Percentiles rank a stretch among this genome's conserved stretches.
phyloP scores from a whole-genome alignment of 495 filamentous ascomycete genomes.

The Neurospora sp. region DNA sequence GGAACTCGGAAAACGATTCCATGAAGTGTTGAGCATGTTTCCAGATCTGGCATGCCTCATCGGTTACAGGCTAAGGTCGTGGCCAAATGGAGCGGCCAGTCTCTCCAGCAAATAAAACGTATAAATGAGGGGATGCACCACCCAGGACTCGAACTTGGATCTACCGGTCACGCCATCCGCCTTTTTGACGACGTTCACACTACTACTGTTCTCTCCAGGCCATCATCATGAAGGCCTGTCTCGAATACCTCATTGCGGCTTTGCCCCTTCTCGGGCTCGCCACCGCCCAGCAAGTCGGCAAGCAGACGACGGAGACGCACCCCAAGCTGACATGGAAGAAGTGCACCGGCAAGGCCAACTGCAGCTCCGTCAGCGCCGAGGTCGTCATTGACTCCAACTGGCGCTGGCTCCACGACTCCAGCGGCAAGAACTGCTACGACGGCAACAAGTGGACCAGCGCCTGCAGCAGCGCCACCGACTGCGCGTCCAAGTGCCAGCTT shows the following conservation, averaged over 20 bases:
- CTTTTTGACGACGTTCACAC: neutral
- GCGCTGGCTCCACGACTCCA: slow-evolving; percentile 38
- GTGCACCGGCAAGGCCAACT: slow-evolving; percentile 42
- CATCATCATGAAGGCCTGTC: slow-evolving; percentile 18
- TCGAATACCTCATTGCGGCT: slow-evolving; percentile 23
- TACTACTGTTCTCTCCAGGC: neutral
- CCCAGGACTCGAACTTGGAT: neutral
- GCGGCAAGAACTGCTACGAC: slow-evolving; percentile 39
- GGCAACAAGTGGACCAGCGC: slow-evolving; percentile 39
- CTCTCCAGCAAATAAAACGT: neutral
- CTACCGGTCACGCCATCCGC: neutral
- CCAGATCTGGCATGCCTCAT: slow-evolving; percentile 1
- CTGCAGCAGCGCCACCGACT: slow-evolving; percentile 34
- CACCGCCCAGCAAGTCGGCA: slow-evolving; percentile 46
- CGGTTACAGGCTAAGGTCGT: neutral
- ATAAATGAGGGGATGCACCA: neutral
- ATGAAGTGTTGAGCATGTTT: slow-evolving; percentile 2
- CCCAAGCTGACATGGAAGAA: slow-evolving; percentile 50
- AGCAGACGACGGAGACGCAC: slow-evolving; percentile 42
- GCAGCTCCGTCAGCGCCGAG: slow-evolving; percentile 32
- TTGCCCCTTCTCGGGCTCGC: slow-evolving; percentile 19
- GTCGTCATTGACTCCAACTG: slow-evolving; percentile 44
- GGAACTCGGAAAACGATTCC: slow-evolving; percentile 15
- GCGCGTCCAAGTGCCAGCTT: slow-evolving; percentile 36
- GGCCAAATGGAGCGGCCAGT: neutral